Conservation (phyloP, 1,284 basidiomycete genomes). For the Takashimella koratensis region DNA sequence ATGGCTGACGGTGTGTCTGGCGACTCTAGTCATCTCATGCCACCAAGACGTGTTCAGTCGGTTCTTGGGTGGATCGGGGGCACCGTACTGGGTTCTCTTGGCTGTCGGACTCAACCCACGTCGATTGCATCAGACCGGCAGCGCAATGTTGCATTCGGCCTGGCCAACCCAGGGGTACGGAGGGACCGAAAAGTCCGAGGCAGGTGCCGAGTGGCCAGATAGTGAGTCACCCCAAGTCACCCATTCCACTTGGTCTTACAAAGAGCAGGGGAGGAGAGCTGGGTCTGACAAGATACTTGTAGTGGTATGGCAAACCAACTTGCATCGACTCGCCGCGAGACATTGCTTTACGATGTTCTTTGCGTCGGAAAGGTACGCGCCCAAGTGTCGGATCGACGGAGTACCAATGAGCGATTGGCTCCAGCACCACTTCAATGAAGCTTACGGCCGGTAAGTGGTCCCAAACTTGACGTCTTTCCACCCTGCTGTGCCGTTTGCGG, state of each 20-base stretch:
- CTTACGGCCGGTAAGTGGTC: conserved; percentile 38
- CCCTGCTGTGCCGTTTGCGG: too few relatives aligned
- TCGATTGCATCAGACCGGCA: too few relatives aligned
- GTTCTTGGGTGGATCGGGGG: too few relatives aligned
- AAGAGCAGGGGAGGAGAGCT: conserved; percentile 3
- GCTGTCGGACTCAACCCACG: too few relatives aligned
- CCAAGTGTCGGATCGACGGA: conserved; percentile 32
- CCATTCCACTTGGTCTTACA: neutral
- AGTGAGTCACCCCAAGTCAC: conserved; percentile 14
- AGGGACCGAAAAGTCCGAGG: too few relatives aligned
- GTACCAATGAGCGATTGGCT: conserved; percentile 20
- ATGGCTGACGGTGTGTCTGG: too few relatives aligned
- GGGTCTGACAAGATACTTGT: too few relatives aligned
- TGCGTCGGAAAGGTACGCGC: conserved; percentile 29
- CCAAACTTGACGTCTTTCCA: neutral
- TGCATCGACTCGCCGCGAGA: conserved; percentile 28
- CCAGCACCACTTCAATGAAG: conserved; percentile 12
- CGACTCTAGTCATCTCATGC: too few relatives aligned
- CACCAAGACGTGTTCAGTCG: too few relatives aligned
- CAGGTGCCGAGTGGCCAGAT: conserved; percentile 27
- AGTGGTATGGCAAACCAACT: conserved; percentile 42
- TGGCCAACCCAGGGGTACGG: too few relatives aligned
- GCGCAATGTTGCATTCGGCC: too few relatives aligned
- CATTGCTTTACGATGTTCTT: conserved; percentile 40
- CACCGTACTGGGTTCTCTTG: too few relatives aligned